phyloP scores from a whole-genome alignment of 164 flowering plant genomes.

The Macadamia integrifolia region DNA sequence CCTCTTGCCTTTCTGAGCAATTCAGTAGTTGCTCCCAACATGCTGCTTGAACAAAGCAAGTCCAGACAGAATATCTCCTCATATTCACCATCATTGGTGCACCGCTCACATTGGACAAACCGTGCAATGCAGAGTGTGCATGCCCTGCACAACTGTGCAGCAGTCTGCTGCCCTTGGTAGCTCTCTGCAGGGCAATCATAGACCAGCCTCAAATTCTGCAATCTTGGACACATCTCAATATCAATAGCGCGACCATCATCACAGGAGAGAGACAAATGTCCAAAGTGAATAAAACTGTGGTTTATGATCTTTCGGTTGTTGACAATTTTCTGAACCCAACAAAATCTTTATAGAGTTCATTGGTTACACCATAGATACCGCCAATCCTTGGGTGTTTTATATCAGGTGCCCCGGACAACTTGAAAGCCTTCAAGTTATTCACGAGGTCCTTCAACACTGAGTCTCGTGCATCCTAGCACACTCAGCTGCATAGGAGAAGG shows the following conservation, averaged over 20 bases:
- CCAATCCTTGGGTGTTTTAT: constrained; percentile 64
- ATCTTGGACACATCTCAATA: constrained; percentile 74
- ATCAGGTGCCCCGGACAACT: constrained; percentile 34
- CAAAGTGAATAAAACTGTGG: constrained; percentile 51
- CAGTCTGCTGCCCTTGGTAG: constrained; percentile 44
- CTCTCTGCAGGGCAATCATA: constrained; percentile 83
- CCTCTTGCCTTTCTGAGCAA: constrained; percentile 23
- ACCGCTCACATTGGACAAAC: constrained; percentile 69
- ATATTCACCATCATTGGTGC: constrained; percentile 55
- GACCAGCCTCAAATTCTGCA: constrained; percentile 61
- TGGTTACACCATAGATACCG: constrained; percentile 60
- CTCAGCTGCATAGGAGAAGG: constrained; percentile 47
- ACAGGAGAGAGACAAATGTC: constrained; percentile 26
- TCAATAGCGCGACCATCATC: constrained; percentile 77
- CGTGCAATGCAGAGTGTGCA: constrained; percentile 71
- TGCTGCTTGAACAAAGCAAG: constrained; percentile 48
- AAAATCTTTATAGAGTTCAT: constrained; percentile 62
- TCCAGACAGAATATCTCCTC: constrained; percentile 84
- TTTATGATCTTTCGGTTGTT: constrained; percentile 26
- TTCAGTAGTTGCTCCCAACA: constrained; percentile 40
- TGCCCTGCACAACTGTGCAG: constrained; percentile 57
- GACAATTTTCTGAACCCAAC: constrained; percentile 30
- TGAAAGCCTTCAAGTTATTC: constrained; percentile 41
- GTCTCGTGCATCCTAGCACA: constrained; percentile 75
- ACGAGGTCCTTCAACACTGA: constrained; percentile 64